phyloP scores from a whole-genome alignment of 495 filamentous ascomycete species.

The Ascodesmis nigricans region DNA sequence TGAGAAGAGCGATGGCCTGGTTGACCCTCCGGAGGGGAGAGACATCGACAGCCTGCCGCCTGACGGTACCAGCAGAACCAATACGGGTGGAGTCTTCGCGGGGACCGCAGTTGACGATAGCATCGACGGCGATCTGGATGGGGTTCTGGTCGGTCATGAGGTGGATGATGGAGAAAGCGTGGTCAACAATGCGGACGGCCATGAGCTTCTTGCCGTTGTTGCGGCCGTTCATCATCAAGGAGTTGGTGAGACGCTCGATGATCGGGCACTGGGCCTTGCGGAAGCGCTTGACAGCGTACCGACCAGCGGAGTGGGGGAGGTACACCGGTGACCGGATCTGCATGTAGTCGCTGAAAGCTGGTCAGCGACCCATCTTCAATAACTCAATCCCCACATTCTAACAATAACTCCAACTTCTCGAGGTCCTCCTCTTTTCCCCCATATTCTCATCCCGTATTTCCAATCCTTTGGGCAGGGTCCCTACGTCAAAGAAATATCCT shows the following conservation, averaged over 20 bases:
- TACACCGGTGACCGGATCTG: conserved; percentile 98
- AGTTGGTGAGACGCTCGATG: conserved; percentile 99
- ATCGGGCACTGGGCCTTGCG: conserved; percentile 99
- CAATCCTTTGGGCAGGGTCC: conserved; percentile 21
- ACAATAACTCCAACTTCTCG: no score
- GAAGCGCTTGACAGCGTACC: conserved; percentile 98
- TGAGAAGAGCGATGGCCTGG: conserved; percentile 94
- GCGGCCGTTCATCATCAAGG: conserved; percentile 99
- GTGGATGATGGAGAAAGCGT: conserved; percentile 99
- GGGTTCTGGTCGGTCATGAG: conserved; percentile 99
- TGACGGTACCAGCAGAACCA: conserved; percentile 95
- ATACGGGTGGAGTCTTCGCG: conserved; percentile 99
- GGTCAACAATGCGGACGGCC: conserved; percentile 97
- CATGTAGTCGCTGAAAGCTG: conserved; percentile 99
- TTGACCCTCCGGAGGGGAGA: conserved; percentile 98
- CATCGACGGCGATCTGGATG: conserved; percentile 97
- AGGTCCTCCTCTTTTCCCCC: not conserved
- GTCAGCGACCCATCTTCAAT: conserved; percentile 4
- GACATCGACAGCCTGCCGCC: conserved; percentile 99
- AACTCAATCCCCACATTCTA: conserved; percentile 3
- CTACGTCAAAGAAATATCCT: conserved; percentile 99
- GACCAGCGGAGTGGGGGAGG: conserved; percentile 92
- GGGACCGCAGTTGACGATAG: conserved; percentile 99
- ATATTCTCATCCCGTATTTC: conserved; percentile 1
- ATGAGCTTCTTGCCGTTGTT: conserved; percentile 99